Evolutionary conservation across 768 basidiomycete species (phyloP), one percentile per base, ranked within the genome.

Genomic region (Galerina sulciceps): DNA sequence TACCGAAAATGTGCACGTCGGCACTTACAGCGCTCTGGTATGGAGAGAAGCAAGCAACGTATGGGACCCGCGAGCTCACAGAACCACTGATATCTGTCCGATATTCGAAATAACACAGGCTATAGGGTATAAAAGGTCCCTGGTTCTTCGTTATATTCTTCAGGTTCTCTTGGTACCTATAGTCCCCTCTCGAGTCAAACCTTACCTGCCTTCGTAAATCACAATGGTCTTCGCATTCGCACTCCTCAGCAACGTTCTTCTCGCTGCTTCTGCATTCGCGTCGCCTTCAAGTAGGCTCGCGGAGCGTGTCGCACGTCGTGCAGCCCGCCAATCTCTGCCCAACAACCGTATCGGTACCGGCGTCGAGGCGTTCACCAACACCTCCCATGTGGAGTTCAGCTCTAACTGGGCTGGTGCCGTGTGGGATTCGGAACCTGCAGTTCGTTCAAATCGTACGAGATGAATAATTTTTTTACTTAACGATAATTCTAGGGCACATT

Each of bases 361-460:
- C 18, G 6, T 38, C n/a, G 40, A 35, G 11, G 14, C 46, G 10
- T 40, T 59, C 47, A 31, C 50, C 14, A 62, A 65, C 52, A 54
- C 45, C 15, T 54, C 51, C 43, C 58, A 65, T 37, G 58, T 55
- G 31, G 60, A 65, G 53, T 62, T 60, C 61, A 62, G 60, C 49
- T 55, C 46, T 37, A 65, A 65, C 58, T 65, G 64, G 64, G 59
- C 64, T 38, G 64, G 64, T 35, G 64, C 56, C 49, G 64, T 65
- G 23, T 43, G 59, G 55, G 55, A 53, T 17, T 50, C 50, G 47
- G 55, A 58, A 31, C 64, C 64, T 2, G 34, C 64, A 4, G 64
- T 58, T 18, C 20, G 58, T 48, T 8, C 5, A 43, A 18, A 11
- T 42, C 17, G 9, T 1, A 10, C 15, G 13, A 34, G 20, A 36